Base-by-base conservation (phyloP, 2,329 filamentous ascomycete species). In the Stagonosporopsis rhizophila region DNA sequence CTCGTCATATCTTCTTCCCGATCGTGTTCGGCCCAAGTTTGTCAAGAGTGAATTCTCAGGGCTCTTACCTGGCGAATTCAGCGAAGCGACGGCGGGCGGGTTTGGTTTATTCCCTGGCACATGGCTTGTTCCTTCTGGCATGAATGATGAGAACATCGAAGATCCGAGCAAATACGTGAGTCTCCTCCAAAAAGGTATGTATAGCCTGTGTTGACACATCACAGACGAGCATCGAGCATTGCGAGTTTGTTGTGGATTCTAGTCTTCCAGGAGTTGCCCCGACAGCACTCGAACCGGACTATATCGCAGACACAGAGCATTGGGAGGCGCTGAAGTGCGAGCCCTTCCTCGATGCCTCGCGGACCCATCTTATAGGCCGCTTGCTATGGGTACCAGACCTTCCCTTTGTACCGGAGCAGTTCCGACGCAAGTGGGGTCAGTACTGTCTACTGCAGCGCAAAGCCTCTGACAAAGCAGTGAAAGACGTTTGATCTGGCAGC, bases 71-170 rank as follows among this genome's bases (percentile, higher is more conserved):
- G 95, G 95, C 1, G 90, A 96, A 69, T 99, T 98, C 72, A 86
- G 87, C 17, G 89, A 96, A 75, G 88, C 88, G 1, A 80, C 82
- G 19, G 84, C 78, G 15, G 49, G 48, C 12, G 87, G 87, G 6
- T 89, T 89, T 64, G 90, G 88, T 2, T 82, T 91, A 60, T 91
- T 90, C 77, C 85, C 90, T 39, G 93, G 92, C n/a, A 91, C 93
- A 1, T 96, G 92, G 86, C 79, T 91, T 53, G 84, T 89, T 1
- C 90, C 95, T 0, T 79, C 81, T 44, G 94, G 94, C 3, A 91
- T 99, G 87, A 99, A 99, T 72, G 92, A 96, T 73, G 85, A 87
- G 60, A 99, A 99, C 69, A 81, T 88, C 62, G 93, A 97, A 75
- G 95, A 99, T 72, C 74, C 84, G 59, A 84, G 86, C 56, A 99